phyloP scores from a whole-genome alignment of 805 yeast species.

The Kodamaea fukazawae region DNA sequence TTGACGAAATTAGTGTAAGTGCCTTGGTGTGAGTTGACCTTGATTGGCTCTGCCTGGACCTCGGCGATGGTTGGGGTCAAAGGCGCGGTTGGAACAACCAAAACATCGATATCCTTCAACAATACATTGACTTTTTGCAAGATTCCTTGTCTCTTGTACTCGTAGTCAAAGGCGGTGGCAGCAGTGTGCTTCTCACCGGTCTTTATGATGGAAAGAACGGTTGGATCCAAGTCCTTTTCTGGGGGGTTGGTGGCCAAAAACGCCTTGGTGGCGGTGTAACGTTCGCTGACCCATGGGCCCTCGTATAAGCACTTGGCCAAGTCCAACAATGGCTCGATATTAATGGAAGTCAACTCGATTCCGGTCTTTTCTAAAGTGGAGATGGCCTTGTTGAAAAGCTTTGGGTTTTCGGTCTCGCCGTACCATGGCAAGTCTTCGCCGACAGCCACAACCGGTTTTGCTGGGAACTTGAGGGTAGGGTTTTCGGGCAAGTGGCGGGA shows the following conservation, averaged over 20 bases:
- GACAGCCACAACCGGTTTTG: constrained; percentile 66
- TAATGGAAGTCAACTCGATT: constrained; percentile 58
- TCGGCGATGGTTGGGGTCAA: constrained; percentile 79
- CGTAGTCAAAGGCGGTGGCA: constrained; percentile 78
- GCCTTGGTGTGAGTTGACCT: constrained; percentile 87
- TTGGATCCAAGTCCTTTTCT: constrained; percentile 71
- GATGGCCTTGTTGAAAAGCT: constrained; percentile 62
- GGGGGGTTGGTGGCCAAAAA: constrained; percentile 73
- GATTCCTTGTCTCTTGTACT: constrained; percentile 82
- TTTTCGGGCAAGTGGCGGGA: constrained; percentile 71
- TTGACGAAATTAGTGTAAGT: constrained; percentile 98
- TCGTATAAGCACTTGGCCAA: constrained; percentile 88
- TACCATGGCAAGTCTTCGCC: constrained; percentile 76
- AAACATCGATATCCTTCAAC: constrained; percentile 63
- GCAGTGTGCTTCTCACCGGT: constrained; percentile 80
- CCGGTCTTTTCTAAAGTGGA: constrained; percentile 45
- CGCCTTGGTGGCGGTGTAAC: constrained; percentile 79
- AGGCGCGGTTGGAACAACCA: constrained; percentile 93
- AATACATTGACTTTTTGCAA: constrained; percentile 58
- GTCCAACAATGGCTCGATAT: constrained; percentile 73
- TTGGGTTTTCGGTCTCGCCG: constrained; percentile 77
- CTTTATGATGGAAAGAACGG: constrained; percentile 70
- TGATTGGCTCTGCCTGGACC: constrained; percentile 72
- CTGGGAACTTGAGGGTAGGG: constrained; percentile 58
- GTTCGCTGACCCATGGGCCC: constrained; percentile 99